A percentile compares a stretch with the other conserved stretches of the same genome.
These are phyloP conservation scores for Drechslerella stenobrocha DNA, from an alignment of 2,329 filamentous ascomycete genomes.

Conservation along the genomic window DNA sequence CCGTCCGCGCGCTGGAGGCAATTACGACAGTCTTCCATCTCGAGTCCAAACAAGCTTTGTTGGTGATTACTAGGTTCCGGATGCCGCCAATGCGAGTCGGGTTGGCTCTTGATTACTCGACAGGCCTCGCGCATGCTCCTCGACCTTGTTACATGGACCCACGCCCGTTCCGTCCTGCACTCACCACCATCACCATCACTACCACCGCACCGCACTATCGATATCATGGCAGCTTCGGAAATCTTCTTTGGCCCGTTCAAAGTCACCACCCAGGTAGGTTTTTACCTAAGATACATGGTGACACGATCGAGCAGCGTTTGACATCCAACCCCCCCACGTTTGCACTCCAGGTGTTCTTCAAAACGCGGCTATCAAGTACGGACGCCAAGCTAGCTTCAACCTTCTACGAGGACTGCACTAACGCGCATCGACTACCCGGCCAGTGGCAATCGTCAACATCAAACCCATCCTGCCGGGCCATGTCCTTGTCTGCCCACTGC, in stretches of 20 bases:
- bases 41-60: too few species aligned
- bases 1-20: too few species aligned
- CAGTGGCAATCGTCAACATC: constrained; percentile 82
- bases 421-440: background rate
- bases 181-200: background rate
- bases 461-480: constrained; percentile 93
- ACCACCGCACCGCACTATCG: background rate
- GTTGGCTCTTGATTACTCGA: too few species aligned
- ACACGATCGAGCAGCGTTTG: background rate
- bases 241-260: constrained; percentile 46
- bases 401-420: too few species aligned
- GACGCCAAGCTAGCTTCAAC: background rate
- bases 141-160: too few species aligned
- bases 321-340: background rate
- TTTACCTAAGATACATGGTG: background rate
- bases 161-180: too few species aligned
- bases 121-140: too few species aligned
- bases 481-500: constrained; percentile 80
- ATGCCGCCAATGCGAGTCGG: too few species aligned
- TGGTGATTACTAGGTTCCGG: too few species aligned
- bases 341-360: constrained; percentile 30
- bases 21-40: too few species aligned
- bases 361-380: constrained; percentile 40
- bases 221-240: constrained; percentile 36
- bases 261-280: constrained; percentile 38